Evolutionary conservation across 495 filamentous ascomycete species (phyloP).

Genomic region (Hyaloscypha hepaticicola): DNA sequence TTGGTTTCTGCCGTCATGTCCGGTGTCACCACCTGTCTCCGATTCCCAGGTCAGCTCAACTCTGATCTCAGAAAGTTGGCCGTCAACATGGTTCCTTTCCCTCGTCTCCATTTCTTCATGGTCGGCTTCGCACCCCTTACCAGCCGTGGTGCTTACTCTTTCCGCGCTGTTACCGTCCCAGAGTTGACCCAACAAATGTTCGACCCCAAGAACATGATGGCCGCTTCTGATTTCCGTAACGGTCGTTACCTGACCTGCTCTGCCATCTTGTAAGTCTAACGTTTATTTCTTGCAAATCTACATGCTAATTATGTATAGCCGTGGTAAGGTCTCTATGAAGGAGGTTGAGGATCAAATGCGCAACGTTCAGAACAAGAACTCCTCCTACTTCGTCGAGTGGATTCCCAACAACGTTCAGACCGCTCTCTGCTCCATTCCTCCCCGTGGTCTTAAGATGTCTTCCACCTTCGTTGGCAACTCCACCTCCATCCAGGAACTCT

Average conservation of each 20-base stretch:
- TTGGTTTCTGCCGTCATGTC: conserved; percentile 99
- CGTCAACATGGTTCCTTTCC: conserved; percentile 99
- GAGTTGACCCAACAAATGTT: conserved; percentile 99
- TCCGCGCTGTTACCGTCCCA: conserved; percentile 96
- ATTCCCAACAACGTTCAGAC: conserved; percentile 99
- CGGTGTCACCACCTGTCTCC: conserved; percentile 95
- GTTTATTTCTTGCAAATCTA: conserved; percentile 32
- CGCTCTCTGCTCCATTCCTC: conserved; percentile 98
- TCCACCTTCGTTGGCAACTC: conserved; percentile 99
- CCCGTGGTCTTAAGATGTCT: conserved; percentile 98
- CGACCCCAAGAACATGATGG: conserved; percentile 99
- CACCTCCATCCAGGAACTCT: conserved; percentile 99
- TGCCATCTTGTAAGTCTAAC: conserved; percentile 72
- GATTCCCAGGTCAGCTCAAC: conserved; percentile 99
- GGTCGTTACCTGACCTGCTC: conserved; percentile 99
- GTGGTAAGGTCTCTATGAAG: conserved; percentile 99
- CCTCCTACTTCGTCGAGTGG: conserved; percentile 99
- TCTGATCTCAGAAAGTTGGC: conserved; percentile 99
- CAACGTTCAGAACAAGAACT: conserved; percentile 99
- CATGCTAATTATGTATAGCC: conserved; percentile 51
- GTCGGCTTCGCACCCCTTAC: conserved; percentile 99
- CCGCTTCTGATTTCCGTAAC: conserved; percentile 98
- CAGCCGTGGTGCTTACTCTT: conserved; percentile 88
- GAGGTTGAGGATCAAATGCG: conserved; percentile 99
- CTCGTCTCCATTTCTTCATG: conserved; percentile 99